These are phyloP conservation scores for Hypoxylon sp. DNA, from an alignment of 2,329 filamentous ascomycete species.

Conservation along the genomic window DNA sequence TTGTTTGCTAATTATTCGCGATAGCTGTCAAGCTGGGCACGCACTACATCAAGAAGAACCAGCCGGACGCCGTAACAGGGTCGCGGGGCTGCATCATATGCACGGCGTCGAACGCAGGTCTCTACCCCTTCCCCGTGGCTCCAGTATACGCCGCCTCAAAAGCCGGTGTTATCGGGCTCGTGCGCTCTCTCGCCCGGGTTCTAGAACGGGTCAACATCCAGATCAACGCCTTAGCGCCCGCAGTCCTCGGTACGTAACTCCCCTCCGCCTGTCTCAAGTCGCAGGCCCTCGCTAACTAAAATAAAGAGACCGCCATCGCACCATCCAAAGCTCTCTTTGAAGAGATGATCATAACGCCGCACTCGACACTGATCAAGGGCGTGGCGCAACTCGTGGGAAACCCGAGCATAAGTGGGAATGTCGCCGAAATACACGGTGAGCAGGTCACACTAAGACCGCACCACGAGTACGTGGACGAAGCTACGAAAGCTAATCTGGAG, in stretches of 20 bases:
- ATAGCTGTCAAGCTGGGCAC: conserved; percentile 65
- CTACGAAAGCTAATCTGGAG: conserved; percentile 63
- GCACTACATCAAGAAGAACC: conserved; percentile 66
- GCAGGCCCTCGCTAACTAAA: conserved; percentile 7
- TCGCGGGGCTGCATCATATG: conserved; percentile 65
- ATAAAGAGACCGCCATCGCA: conserved; percentile 62
- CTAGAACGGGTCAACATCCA: conserved; percentile 61
- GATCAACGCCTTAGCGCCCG: conserved; percentile 67
- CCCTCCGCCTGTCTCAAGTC: conserved; percentile 3
- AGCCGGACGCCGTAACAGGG: conserved; percentile 44
- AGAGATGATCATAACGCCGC: conserved; percentile 66
- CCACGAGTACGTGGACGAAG: conserved; percentile 64
- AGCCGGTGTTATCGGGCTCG: conserved; percentile 64
- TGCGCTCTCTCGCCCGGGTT: conserved; percentile 61
- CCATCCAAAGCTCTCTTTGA: conserved; percentile 62
- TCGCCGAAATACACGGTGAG: conserved; percentile 68
- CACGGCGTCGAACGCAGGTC: conserved; percentile 67
- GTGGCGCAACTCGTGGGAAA: conserved; percentile 61
- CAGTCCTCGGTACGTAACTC: conserved; percentile 61
- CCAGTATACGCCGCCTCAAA: conserved; percentile 67
- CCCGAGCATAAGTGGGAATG: conserved; percentile 59
- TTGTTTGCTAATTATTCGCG: conserved; percentile 1
- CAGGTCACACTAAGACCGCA: conserved; percentile 63
- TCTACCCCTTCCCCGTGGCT: conserved; percentile 66
- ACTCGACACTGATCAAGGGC: conserved; percentile 63